Base-by-base conservation (phyloP, 306 rosid species). In the Glycine soja region DNA sequence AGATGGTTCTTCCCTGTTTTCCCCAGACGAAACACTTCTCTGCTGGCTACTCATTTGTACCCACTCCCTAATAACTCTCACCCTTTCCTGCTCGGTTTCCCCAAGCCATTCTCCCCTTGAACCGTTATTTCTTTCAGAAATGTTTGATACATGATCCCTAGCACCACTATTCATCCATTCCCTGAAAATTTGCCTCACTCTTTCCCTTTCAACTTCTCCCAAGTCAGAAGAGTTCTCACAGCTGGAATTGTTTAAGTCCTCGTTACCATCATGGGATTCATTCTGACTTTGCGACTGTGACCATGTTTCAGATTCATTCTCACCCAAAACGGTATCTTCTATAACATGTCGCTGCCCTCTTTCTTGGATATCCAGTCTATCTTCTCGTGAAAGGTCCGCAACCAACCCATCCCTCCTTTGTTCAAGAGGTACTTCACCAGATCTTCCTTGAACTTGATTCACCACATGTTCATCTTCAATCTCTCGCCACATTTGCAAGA, bases 51-150 rank as follows among this genome's bases (percentile, higher is more conserved):
- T 95, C 87, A 77, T 80, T 80, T 87, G 97, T 40, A 90, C 96
- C 99, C 96, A 87, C 91, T 95, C 99, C 85, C 99, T 87, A 77
- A 89, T 87, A 79, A 87, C 59, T 81, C 98, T 87, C 75, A 91
- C 99, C 86, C 99, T 89, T 88, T 89, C 98, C 89, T 93, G 98
- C 81, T 95, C 99, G 36, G 90, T 91, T 89, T 93, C 98, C 71
- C 96, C 99, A 67, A 89, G 96, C 94, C 97, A 91, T 78, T 90
- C 93, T 63, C 89, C 88, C 89, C 91, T 85, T 40, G 97, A 63
- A 80, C 86, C 73, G 65, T 67, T 85, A 74, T 38, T 89, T 83
- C 86, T 72, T 10, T 51, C 83, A 76, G 97, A 85, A 79, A 78
- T 80, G 82, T 79, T 85, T 8, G 97, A 80, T 14, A 87, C 79